Percentiles rank a stretch among this genome's conserved stretches.
Evolutionary conservation across 2,329 filamentous ascomycete genomes (phyloP).

Genomic region (Rutstroemia sp.): DNA sequence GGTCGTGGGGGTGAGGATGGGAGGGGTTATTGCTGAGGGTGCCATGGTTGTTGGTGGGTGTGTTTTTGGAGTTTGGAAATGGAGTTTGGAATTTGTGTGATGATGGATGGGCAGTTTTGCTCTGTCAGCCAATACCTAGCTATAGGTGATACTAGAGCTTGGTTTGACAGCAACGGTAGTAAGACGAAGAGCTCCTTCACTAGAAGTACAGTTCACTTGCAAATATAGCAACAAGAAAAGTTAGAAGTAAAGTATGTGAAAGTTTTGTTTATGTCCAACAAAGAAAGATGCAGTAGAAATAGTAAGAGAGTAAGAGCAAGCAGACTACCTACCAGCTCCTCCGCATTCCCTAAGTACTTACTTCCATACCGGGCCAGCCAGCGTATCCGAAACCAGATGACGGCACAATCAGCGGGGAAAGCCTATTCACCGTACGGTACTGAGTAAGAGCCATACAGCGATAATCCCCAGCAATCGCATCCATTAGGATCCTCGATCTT

Average conservation of each 20-base stretch:
- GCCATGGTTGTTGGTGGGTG: constrained; percentile 15
- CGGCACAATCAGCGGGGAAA: neutral
- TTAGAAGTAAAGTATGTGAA: too few species aligned
- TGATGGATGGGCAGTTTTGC: neutral
- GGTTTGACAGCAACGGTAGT: neutral
- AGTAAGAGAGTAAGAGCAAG: too few species aligned
- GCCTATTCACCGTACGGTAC: neutral
- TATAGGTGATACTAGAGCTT: neutral
- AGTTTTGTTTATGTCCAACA: too few species aligned
- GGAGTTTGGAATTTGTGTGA: neutral
- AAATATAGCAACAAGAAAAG: neutral
- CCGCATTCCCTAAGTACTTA: too few species aligned
- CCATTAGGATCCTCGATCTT: neutral
- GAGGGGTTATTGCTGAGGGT: constrained; percentile 16
- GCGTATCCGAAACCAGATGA: neutral
- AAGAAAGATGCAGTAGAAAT: too few species aligned
- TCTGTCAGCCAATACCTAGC: neutral
- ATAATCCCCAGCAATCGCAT: neutral
- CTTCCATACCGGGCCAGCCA: neutral
- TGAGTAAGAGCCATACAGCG: neutral
- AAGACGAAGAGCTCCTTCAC: neutral
- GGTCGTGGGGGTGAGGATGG: constrained; percentile 18
- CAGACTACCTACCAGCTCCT: too few species aligned
- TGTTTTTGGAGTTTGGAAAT: neutral
- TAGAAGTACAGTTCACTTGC: neutral